These are phyloP conservation scores for Crithidia fasciculata DNA, from an alignment of 208 protist species.

Conservation along the genomic window DNA sequence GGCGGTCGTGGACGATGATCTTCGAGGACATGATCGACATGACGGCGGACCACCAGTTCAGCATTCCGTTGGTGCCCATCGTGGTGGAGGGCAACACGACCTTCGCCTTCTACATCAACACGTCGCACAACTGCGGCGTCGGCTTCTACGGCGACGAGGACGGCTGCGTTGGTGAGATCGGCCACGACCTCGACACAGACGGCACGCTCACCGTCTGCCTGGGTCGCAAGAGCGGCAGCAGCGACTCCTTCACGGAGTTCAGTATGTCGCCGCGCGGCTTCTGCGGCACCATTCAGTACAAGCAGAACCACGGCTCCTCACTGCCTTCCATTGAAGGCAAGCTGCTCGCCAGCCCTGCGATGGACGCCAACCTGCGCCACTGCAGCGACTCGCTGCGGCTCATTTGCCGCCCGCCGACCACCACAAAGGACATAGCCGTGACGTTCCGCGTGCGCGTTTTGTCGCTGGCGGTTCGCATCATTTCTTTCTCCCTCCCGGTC, in stretches of 20 bases:
- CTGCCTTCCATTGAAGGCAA: conserved; percentile 60
- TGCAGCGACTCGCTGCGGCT: conserved; percentile 36
- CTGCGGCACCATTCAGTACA: conserved; percentile 88
- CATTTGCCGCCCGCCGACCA: conserved; percentile 30
- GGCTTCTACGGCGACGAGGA: conserved; percentile 88
- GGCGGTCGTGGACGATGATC: conserved; percentile 67
- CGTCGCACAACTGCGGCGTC: conserved; percentile 89
- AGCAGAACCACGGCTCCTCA: conserved; percentile 62
- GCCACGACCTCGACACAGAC: conserved; percentile 80
- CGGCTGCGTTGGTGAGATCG: conserved; percentile 75
- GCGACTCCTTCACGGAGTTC: conserved; percentile 74
- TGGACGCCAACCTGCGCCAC: conserved; percentile 27
- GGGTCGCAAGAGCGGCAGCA: conserved; percentile 80
- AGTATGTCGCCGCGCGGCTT: conserved; percentile 74
- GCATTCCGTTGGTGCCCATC: conserved; percentile 65
- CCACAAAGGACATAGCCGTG: conserved; percentile 24
- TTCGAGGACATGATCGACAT: conserved; percentile 84
- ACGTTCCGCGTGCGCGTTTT: conserved; percentile 28
- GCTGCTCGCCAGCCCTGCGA: conserved; percentile 7
- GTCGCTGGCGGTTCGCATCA: conserved; percentile 31
- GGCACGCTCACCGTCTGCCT: conserved; percentile 77
- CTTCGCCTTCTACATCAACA: conserved; percentile 91
- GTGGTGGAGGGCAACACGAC: conserved; percentile 63
- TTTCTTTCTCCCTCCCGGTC: conserved; percentile 28
- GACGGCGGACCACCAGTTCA: conserved; percentile 62